Percentiles rank a stretch among this genome's conserved stretches.
Conservation (phyloP, 352 stramenopile genomes). For the Pythium apleroticum region DNA sequence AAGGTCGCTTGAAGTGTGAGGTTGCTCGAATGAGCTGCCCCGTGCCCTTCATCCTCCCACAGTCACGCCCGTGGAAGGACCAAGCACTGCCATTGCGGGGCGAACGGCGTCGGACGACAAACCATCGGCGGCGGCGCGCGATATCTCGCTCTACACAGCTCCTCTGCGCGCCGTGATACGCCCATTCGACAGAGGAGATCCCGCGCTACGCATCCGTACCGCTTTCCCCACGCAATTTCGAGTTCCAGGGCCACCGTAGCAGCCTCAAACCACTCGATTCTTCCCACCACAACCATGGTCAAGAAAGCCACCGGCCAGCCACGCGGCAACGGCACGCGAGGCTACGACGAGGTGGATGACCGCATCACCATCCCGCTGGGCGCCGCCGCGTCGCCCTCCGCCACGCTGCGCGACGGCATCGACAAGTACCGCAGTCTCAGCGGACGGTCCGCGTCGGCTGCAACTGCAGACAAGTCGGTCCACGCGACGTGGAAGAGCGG, state of each 20-base stretch:
- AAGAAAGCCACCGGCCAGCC: constrained; percentile 16
- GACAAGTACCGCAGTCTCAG: constrained; percentile 65
- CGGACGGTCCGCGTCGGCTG: neutral
- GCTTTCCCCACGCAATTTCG: neutral
- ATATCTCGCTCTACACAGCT: constrained; percentile 4
- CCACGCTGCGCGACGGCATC: constrained; percentile 56
- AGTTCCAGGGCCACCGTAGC: neutral
- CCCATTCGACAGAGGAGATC: constrained; percentile 15
- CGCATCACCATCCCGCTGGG: constrained; percentile 71
- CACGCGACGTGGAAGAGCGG: constrained; percentile 28
- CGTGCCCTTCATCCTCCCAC: constrained; percentile 6
- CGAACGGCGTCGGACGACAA: neutral
- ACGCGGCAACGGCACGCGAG: constrained; percentile 13
- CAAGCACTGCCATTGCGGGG: constrained; percentile 9
- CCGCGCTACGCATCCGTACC: neutral
- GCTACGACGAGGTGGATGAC: constrained; percentile 60
- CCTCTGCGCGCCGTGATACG: neutral
- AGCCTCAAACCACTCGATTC: neutral
- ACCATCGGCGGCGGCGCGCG: constrained; percentile 8
- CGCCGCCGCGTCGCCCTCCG: constrained; percentile 30
- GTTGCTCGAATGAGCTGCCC: constrained; percentile 19
- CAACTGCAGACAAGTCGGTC: constrained; percentile 13
- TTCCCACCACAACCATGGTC: constrained; percentile 20
- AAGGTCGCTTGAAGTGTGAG: constrained; percentile 22
- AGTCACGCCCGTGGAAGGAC: constrained; percentile 11